phyloP scores from a whole-genome alignment of 441 rosid genomes.

The Gossypium aridum region DNA sequence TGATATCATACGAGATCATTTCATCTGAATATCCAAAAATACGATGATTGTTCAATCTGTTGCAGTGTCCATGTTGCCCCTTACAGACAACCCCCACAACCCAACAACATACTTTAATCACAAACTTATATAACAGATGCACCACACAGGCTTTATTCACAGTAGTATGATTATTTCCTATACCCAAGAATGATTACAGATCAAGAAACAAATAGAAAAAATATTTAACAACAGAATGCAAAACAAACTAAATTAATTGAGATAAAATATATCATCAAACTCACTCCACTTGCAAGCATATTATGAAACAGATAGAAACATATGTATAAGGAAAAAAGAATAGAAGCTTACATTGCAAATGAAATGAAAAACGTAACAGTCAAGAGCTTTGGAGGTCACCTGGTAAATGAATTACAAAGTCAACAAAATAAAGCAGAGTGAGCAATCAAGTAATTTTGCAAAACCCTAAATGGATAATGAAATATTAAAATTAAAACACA shows the following conservation, averaged over 20 bases:
- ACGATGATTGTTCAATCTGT: background rate
- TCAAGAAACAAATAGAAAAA: background rate
- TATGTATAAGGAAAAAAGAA: background rate
- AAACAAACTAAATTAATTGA: background rate
- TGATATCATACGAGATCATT: background rate
- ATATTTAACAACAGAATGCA: background rate
- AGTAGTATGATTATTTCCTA: background rate
- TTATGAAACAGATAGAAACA: background rate
- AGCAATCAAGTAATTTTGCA: background rate
- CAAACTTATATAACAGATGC: background rate
- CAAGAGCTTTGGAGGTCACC: background rate
- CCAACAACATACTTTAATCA: background rate
- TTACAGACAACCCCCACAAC: background rate
- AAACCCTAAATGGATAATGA: background rate
- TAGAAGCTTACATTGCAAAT: slow-evolving; percentile 2
- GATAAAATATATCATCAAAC: background rate
- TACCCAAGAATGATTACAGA: background rate
- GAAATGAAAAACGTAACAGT: background rate
- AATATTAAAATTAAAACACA: background rate
- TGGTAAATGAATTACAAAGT: background rate
- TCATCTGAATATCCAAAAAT: background rate
- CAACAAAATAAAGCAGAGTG: background rate
- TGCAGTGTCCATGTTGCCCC: background rate
- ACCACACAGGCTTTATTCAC: background rate
- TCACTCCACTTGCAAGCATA: background rate